Conservation (phyloP, 2,329 filamentous ascomycete species). For the Paraconiothyrium brasiliense region DNA sequence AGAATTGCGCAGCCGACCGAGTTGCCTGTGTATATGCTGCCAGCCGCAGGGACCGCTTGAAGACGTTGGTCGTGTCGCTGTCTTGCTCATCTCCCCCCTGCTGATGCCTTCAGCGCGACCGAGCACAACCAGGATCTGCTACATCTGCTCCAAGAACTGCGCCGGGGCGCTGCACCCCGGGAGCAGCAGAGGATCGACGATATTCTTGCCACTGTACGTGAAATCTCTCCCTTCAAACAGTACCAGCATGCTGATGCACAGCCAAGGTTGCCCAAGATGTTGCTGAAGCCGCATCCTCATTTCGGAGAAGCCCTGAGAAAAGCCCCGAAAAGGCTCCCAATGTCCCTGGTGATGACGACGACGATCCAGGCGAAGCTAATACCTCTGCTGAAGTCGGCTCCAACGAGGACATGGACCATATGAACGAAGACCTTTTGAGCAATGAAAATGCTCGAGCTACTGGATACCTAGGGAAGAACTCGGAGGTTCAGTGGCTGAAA, state of each 20-base stretch:
- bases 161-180: slow-evolving; percentile 18
- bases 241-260: neutral
- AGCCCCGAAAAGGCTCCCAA: slow-evolving; percentile 7
- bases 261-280: slow-evolving; percentile 29
- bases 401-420: slow-evolving; percentile 31
- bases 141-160: slow-evolving; percentile 34
- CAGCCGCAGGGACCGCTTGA: slow-evolving; percentile 47
- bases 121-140: slow-evolving; percentile 42
- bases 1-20: slow-evolving; percentile 42
- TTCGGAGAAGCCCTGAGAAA: slow-evolving; percentile 25
- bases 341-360: slow-evolving; percentile 26
- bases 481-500: slow-evolving; percentile 38
- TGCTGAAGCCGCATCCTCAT: slow-evolving; percentile 28
- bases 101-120: slow-evolving; percentile 33
- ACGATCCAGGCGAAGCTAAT: slow-evolving; percentile 18
- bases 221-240: neutral
- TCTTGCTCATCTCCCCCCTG: neutral
- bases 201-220: slow-evolving; percentile 29
- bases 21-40: slow-evolving; percentile 45
- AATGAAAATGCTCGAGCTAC: slow-evolving; percentile 35
- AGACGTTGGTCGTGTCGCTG: slow-evolving; percentile 36
- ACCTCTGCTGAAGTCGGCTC: slow-evolving; percentile 37
- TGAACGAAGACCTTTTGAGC: slow-evolving; percentile 36
- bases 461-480: slow-evolving; percentile 36
- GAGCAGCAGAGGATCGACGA: slow-evolving; percentile 33